Evolutionary conservation across 208 protist species (phyloP).

Genomic region (Leishmania tropica): DNA sequence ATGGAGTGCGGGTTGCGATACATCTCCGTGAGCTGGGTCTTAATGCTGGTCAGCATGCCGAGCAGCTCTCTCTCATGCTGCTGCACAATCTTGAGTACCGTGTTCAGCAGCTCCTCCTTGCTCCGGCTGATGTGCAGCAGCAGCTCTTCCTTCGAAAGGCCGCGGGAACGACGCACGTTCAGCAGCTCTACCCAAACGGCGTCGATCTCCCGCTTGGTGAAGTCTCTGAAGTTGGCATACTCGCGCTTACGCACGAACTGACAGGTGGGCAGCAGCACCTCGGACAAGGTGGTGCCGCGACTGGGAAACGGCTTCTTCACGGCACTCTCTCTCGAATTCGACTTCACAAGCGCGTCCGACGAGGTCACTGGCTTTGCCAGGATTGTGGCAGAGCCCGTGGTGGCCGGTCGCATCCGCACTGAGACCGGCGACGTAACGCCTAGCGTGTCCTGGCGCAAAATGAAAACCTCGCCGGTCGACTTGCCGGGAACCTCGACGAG

Average conservation of each 20-base stretch:
- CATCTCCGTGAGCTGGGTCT: constrained; percentile 26
- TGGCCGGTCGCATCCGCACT: neutral
- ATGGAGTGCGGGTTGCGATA: neutral
- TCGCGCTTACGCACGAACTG: constrained; percentile 62
- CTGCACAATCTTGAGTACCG: constrained; percentile 28
- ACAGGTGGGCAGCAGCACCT: constrained; percentile 51
- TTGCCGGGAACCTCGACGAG: constrained; percentile 22
- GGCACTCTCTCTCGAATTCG: neutral
- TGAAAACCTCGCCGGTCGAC: constrained; percentile 22
- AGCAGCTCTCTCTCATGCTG: constrained; percentile 43
- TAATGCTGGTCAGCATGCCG: constrained; percentile 28
- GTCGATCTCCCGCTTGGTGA: constrained; percentile 66
- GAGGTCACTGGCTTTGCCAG: neutral
- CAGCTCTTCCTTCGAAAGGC: constrained; percentile 64
- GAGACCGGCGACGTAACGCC: constrained; percentile 1
- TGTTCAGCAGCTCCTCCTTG: constrained; percentile 38
- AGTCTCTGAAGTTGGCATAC: constrained; percentile 53
- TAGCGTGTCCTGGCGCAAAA: constrained; percentile 20
- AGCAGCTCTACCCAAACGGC: constrained; percentile 70
- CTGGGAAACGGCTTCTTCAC: neutral
- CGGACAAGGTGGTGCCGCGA: constrained; percentile 22
- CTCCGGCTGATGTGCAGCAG: constrained; percentile 36
- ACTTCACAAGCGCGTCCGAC: neutral
- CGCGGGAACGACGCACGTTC: constrained; percentile 36
- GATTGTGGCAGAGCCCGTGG: neutral